Evolutionary conservation across 73 alveolate species (phyloP).

Genomic region (Durusdinium trenchii): DNA sequence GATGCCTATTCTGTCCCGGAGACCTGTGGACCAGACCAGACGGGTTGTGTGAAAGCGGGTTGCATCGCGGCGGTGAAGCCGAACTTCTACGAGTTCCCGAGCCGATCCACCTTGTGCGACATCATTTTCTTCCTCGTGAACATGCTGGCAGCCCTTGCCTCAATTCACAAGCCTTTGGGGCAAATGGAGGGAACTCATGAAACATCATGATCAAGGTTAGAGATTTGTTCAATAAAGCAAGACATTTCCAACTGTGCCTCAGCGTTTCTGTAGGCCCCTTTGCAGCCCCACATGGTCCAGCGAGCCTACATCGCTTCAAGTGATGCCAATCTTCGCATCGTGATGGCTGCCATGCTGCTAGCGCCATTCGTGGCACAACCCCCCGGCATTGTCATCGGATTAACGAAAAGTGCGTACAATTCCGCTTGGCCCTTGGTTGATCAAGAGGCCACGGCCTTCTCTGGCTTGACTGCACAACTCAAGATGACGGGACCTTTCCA

Average conservation of each 20-base stretch:
- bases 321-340: slow-evolving; percentile 59
- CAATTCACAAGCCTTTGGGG: background rate
- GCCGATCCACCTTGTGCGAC: slow-evolving; percentile 33
- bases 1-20: background rate
- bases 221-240: background rate
- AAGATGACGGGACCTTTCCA: slow-evolving; percentile 76
- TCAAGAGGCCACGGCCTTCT: slow-evolving; percentile 73
- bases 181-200: background rate
- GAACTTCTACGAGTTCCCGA: slow-evolving; percentile 69
- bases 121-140: slow-evolving; percentile 49
- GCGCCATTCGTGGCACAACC: slow-evolving; percentile 89
- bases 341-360: slow-evolving; percentile 77
- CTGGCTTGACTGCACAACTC: slow-evolving; percentile 64
- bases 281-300: slow-evolving; percentile 92
- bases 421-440: slow-evolving; percentile 45
- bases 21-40: background rate
- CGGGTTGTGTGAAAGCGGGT: slow-evolving; percentile 46
- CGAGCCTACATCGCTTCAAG: slow-evolving; percentile 89
- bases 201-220: too few species aligned
- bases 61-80: slow-evolving; percentile 85
- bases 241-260: background rate
- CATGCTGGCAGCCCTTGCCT: slow-evolving; percentile 2
- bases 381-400: slow-evolving; percentile 76
- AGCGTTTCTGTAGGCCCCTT: slow-evolving; percentile 15
- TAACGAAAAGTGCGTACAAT: slow-evolving; percentile 73